A percentile compares a stretch with the other conserved stretches of the same genome.
Evolutionary conservation across 2,329 filamentous ascomycete species (phyloP).

Genomic region (Neocatenulostroma microsporum): DNA sequence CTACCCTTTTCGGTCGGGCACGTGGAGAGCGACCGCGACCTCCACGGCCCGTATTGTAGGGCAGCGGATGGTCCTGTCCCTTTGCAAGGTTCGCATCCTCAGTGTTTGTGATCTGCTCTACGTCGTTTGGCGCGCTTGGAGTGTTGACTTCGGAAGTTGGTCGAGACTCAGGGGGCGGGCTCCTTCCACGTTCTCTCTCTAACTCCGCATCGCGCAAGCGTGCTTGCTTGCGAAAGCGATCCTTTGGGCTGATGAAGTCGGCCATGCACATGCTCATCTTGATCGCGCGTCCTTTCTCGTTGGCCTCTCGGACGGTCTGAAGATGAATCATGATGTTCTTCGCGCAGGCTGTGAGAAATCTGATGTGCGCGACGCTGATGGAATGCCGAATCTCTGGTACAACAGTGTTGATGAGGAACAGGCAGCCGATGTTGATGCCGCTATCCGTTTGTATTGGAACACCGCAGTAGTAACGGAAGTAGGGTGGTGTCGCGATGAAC

Average conservation of each 20-base stretch:
- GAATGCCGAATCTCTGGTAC: slow-evolving; percentile 1
- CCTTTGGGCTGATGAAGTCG: slow-evolving; percentile 17
- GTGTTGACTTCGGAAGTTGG: background rate
- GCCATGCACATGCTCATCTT: slow-evolving; percentile 22
- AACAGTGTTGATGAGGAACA: slow-evolving; percentile 22
- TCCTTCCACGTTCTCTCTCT: no score
- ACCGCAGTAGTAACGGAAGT: slow-evolving; percentile 29
- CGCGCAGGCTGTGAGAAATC: slow-evolving; percentile 1
- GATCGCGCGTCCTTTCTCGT: slow-evolving; percentile 23
- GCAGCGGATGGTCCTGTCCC: no score
- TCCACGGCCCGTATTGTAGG: no score
- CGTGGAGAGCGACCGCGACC: no score
- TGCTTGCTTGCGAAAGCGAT: slow-evolving; percentile 13
- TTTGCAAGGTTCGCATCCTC: no score
- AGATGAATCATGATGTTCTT: slow-evolving; percentile 33
- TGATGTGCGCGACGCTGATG: slow-evolving; percentile 2
- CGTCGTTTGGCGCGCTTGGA: background rate
- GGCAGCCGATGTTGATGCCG: slow-evolving; percentile 27
- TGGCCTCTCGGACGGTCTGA: slow-evolving; percentile 28
- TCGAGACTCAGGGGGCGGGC: background rate
- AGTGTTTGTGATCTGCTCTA: no score
- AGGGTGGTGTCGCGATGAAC: slow-evolving; percentile 25
- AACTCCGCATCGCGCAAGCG: no score
- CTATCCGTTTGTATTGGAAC: slow-evolving; percentile 28
- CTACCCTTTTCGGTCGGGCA: background rate